Conservation (phyloP, 2,329 filamentous ascomycete species). For the Sclerotinia borealis region DNA sequence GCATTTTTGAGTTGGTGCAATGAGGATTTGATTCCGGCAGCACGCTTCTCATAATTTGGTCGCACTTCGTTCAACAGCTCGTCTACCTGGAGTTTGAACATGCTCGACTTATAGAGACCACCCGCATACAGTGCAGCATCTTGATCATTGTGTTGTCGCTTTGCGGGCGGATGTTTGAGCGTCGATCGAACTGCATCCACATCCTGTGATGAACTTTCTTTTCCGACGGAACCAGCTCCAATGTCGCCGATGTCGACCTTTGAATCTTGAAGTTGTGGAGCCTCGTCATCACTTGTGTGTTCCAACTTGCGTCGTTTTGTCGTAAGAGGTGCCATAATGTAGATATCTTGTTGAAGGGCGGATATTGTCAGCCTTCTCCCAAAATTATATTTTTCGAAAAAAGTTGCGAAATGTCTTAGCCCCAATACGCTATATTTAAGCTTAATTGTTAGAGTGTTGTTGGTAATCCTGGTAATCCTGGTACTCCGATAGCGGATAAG, state of each 20-base stretch:
- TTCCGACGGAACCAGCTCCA: constrained; percentile 7
- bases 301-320: constrained; percentile 34
- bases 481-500: constrained; percentile 18
- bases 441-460: constrained; percentile 4
- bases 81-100: constrained; percentile 63
- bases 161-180: constrained; percentile 13
- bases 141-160: constrained; percentile 21
- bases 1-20: constrained; percentile 49
- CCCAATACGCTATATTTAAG: constrained; percentile 12
- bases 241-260: constrained; percentile 7
- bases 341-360: not conserved
- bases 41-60: constrained; percentile 51
- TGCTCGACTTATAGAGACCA: constrained; percentile 53
- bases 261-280: not conserved
- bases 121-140: constrained; percentile 36
- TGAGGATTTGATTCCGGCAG: constrained; percentile 45
- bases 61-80: constrained; percentile 53
- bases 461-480: not conserved
- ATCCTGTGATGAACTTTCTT: constrained; percentile 22
- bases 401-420: constrained; percentile 1
- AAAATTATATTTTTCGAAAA: constrained; percentile 12
- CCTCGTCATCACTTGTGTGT: constrained; percentile 15
- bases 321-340: constrained; percentile 22
- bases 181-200: constrained; percentile 7
- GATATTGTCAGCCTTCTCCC: not conserved